Evolutionary conservation across 1,284 basidiomycete species (phyloP).

Genomic region (Golubevia pallescens): DNA sequence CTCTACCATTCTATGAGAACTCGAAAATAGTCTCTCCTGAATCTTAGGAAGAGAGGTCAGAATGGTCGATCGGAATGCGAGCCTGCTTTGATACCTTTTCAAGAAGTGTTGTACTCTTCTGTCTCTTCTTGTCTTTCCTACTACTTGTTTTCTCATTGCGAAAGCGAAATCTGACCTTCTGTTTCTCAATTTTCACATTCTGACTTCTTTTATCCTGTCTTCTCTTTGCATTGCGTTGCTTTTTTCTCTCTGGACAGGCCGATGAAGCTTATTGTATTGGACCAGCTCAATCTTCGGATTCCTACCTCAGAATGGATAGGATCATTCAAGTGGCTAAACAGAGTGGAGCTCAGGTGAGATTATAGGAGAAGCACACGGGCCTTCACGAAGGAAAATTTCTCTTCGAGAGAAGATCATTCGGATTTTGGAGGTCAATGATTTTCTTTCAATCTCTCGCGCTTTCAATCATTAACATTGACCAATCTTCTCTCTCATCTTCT

Average conservation of each 20-base stretch:
- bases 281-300: constrained; percentile 82
- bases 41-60: too few relatives aligned
- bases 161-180: too few relatives aligned
- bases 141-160: background rate
- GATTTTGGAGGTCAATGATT: constrained; percentile 24
- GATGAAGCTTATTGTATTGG: constrained; percentile 95
- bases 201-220: too few relatives aligned
- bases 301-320: constrained; percentile 86
- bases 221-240: too few relatives aligned
- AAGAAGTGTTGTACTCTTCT: background rate
- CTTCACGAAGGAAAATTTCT: too few relatives aligned
- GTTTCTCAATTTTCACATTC: too few relatives aligned
- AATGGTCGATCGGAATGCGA: too few relatives aligned
- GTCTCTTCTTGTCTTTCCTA: background rate
- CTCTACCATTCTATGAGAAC: too few relatives aligned
- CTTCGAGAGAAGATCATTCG: too few relatives aligned
- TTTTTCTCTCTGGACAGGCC: constrained; percentile 70
- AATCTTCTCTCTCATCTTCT: too few relatives aligned
- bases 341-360: constrained; percentile 78
- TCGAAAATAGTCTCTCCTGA: too few relatives aligned
- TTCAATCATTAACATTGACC: constrained; percentile 67
- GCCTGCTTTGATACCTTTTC: too few relatives aligned
- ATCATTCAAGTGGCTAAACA: constrained; percentile 80
- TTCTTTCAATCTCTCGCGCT: background rate
- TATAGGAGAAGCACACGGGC: background rate